phyloP scores from a whole-genome alignment of 2,329 filamentous ascomycete genomes.

The Xylaria sp. region DNA sequence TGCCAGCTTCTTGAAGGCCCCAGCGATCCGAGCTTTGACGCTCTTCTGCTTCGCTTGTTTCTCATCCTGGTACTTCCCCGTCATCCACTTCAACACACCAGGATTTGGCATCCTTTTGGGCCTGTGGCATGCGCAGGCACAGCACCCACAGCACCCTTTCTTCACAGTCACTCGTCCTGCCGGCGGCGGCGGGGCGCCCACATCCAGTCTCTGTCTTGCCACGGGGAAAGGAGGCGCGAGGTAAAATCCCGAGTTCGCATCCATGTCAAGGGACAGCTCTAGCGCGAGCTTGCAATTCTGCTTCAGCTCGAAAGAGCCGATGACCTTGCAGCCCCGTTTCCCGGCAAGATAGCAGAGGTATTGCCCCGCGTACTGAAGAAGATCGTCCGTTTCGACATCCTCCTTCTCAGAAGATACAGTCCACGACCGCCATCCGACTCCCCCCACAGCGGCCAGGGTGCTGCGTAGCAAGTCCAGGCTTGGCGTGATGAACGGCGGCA shows the following conservation, averaged over 20 bases:
- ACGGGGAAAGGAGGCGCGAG: not conserved
- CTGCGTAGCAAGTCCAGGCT: conserved; percentile 35
- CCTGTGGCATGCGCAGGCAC: conserved; percentile 35
- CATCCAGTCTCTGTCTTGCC: not conserved
- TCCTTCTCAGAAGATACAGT: conserved; percentile 20
- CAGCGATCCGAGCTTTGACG: conserved; percentile 24
- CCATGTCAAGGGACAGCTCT: conserved; percentile 30
- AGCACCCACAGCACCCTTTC: conserved; percentile 34
- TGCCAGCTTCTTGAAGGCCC: conserved; percentile 40
- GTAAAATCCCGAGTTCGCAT: conserved; percentile 7
- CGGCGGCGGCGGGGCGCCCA: not conserved
- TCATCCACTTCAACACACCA: conserved; percentile 18
- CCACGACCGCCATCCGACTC: conserved; percentile 24
- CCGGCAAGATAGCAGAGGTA: conserved; percentile 43
- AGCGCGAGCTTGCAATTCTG: conserved; percentile 33
- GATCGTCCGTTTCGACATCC: conserved; percentile 24
- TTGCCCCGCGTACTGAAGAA: conserved; percentile 34
- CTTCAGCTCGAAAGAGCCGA: conserved; percentile 36
- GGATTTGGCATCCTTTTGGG: not conserved
- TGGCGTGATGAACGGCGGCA: conserved; percentile 29
- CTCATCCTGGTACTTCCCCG: conserved; percentile 16
- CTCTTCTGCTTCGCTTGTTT: not conserved
- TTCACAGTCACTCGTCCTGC: not conserved
- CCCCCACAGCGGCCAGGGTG: conserved; percentile 25
- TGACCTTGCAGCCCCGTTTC: conserved; percentile 29